Evolutionary conservation across 345 rosid species (phyloP), one percentile per base, ranked within the genome.

Genomic region (Dipteronia sinensis): DNA sequence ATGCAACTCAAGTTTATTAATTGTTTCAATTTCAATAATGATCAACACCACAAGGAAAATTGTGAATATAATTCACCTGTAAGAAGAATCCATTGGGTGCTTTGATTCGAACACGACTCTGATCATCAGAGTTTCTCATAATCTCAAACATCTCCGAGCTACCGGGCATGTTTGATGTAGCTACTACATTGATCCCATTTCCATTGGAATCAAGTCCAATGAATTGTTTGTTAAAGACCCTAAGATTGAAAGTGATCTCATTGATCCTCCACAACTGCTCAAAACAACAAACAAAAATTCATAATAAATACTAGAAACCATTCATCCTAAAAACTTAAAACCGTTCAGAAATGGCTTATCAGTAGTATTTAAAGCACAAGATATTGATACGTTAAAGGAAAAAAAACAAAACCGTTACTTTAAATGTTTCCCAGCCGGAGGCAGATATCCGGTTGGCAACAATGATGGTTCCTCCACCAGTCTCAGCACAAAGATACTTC

Each of bases 341-440:
- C 34, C 34, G 0, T 31, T 31, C 34, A 49, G 4, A 49, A 49
- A 49, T 13, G 17, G 17, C 17, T 6, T 4, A 49, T 15, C 6
- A 3, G 17, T 49, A 15, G 17, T 49, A 49, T 12, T 13, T 15
- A 49, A 11, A 49, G 38, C 38, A 5, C 38, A 34, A 34, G 7
- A 34, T 34, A 4, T 34, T 5, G 38, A 34, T 34, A 34, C 6
- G 38, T 4, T 34, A 34, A 3, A 7, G 13, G 15, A 13, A 11
- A 20, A 66, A 27, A n/a, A 0, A 65, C 12, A 66, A 27, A n/a
- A 0, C 51, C 12, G 46, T 79, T 73, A 91, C 93, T 65, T 44
- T 84, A 74, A 91, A 89, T 23, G 90, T 88, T 72, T 91, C 95
- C 95, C 92, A 91, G 73, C 83, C 82, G 6, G 90, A 88, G 29